These are phyloP conservation scores for Dipsacomyces acuminosporus DNA, from an alignment of 371 early-diverging fungal genomes.

Conservation along the genomic window DNA sequence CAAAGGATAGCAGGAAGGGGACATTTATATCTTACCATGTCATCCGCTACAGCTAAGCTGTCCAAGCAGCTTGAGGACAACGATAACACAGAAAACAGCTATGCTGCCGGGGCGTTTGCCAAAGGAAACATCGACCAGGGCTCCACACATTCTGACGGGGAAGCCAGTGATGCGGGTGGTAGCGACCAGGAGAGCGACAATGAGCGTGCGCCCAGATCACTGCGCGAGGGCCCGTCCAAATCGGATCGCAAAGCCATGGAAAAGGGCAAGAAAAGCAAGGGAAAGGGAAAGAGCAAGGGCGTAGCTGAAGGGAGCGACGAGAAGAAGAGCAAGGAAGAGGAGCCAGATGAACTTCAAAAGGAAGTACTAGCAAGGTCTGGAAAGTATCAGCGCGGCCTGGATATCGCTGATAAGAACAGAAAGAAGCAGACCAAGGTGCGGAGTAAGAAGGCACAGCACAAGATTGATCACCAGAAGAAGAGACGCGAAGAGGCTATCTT, in stretches of 20 bases:
- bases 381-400: slow-evolving; percentile 31
- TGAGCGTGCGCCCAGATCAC: background rate
- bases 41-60: too few species aligned
- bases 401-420: background rate
- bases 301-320: background rate
- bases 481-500: slow-evolving; percentile 59
- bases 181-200: background rate
- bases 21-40: too few species aligned
- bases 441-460: slow-evolving; percentile 25
- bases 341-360: slow-evolving; percentile 12
- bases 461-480: slow-evolving; percentile 17
- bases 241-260: too few species aligned
- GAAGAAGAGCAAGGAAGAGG: background rate
- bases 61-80: background rate
- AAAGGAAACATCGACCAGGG: background rate
- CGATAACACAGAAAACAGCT: background rate
- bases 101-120: background rate
- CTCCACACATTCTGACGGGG: too few species aligned
- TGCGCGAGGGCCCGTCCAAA: background rate
- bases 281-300: slow-evolving; percentile 1
- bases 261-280: background rate
- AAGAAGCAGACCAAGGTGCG: slow-evolving; percentile 15
- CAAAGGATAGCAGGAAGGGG: too few species aligned
- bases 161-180: too few species aligned
- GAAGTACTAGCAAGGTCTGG: slow-evolving; percentile 11